Percentiles rank a stretch among this genome's conserved stretches.
Conservation (phyloP, 2,329 filamentous ascomycete genomes). For the Aspergillus versicolor region DNA sequence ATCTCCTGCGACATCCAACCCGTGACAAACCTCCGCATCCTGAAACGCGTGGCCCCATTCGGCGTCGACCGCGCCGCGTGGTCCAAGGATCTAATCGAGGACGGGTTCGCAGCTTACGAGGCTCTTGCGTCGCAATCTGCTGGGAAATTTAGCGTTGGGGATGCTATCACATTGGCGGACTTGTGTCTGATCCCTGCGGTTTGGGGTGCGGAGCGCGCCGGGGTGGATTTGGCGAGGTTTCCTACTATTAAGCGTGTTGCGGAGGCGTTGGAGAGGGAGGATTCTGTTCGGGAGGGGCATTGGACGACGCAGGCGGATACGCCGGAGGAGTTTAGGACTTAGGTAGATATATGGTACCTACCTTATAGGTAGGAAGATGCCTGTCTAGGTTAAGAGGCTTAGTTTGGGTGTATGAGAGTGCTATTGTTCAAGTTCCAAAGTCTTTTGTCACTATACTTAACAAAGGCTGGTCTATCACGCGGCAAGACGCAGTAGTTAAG, state of each 20-base stretch:
- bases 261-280: slow-evolving; percentile 47
- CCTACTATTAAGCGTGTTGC: slow-evolving; percentile 50
- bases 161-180: slow-evolving; percentile 59
- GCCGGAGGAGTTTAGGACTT: slow-evolving; percentile 44
- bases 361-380: not conserved
- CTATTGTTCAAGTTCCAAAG: not conserved
- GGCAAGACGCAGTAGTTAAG: too few species aligned
- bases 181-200: slow-evolving; percentile 58
- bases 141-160: slow-evolving; percentile 57
- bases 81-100: slow-evolving; percentile 52
- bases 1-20: slow-evolving; percentile 60
- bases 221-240: slow-evolving; percentile 53
- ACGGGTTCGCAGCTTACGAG: slow-evolving; percentile 60
- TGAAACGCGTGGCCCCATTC: slow-evolving; percentile 49
- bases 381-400: too few species aligned
- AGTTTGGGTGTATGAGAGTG: too few species aligned
- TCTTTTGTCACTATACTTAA: not conserved
- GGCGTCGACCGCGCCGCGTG: slow-evolving; percentile 49
- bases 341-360: not conserved
- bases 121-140: slow-evolving; percentile 35
- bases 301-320: slow-evolving; percentile 58
- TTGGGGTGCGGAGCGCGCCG: slow-evolving; percentile 57
- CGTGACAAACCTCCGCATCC: slow-evolving; percentile 57
- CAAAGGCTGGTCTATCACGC: too few species aligned
- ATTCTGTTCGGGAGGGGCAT: slow-evolving; percentile 54